Evolutionary conservation across 257 asterid species (phyloP).

Genomic region (Cordia subcordata): DNA sequence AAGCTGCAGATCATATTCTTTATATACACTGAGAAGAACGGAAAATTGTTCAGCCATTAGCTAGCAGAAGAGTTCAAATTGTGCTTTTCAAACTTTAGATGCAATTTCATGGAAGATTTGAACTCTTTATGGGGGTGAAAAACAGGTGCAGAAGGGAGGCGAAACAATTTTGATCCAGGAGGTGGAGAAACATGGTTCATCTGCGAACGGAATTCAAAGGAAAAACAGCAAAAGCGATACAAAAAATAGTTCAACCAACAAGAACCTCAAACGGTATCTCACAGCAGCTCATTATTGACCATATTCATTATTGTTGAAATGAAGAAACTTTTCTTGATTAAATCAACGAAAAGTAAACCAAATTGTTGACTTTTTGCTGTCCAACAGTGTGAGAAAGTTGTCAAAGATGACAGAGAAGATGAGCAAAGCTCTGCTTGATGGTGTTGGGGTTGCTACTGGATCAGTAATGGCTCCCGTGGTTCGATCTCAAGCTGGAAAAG

Average conservation of each 20-base stretch:
- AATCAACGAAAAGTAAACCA: background rate
- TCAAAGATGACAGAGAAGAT: slow-evolving; percentile 75
- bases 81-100: no score
- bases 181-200: slow-evolving; percentile 21
- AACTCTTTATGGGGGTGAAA: background rate
- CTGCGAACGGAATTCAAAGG: slow-evolving; percentile 17
- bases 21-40: no score
- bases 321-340: background rate
- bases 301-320: background rate
- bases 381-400: slow-evolving; percentile 52
- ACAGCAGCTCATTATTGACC: background rate
- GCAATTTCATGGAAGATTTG: background rate
- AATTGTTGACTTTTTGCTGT: background rate
- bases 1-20: no score
- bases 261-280: slow-evolving; percentile 61
- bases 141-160: slow-evolving; percentile 80
- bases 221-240: slow-evolving; percentile 14
- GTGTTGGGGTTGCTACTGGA: slow-evolving; percentile 59
- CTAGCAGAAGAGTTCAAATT: no score
- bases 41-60: no score
- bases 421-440: slow-evolving; percentile 70
- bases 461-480: slow-evolving; percentile 61
- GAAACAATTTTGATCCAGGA: slow-evolving; percentile 47
- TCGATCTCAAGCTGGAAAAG: slow-evolving; percentile 62
- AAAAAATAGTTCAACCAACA: slow-evolving; percentile 41